phyloP scores from a whole-genome alignment of 495 filamentous ascomycete genomes.

The Hyphodiscus hymeniophilus region DNA sequence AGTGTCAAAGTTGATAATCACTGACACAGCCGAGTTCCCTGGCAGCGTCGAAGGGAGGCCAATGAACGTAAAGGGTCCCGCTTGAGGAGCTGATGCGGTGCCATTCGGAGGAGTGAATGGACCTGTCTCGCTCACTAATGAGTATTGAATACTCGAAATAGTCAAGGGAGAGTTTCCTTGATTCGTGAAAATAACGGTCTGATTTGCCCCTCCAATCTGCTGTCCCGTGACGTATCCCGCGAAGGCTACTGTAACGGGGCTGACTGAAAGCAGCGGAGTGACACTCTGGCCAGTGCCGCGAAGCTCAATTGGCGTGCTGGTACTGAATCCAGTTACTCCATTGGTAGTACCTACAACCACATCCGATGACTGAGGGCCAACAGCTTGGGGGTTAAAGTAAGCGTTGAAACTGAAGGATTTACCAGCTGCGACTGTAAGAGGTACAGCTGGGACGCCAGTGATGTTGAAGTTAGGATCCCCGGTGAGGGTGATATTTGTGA shows the following conservation, averaged over 20 bases:
- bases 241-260: slow-evolving; percentile 27
- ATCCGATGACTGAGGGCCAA: slow-evolving; percentile 23
- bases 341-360: too few species aligned
- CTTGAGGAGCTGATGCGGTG: too few species aligned
- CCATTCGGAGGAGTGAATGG: too few species aligned
- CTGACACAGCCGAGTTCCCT: too few species aligned
- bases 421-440: slow-evolving; percentile 22
- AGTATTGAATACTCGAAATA: slow-evolving; percentile 13
- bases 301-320: slow-evolving; percentile 24
- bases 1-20: too few species aligned
- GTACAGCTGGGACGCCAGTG: slow-evolving; percentile 25
- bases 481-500: slow-evolving; percentile 25
- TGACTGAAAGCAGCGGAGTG: slow-evolving; percentile 24
- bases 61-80: too few species aligned
- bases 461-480: slow-evolving; percentile 25
- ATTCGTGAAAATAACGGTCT: slow-evolving; percentile 28
- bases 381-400: slow-evolving; percentile 16
- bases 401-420: slow-evolving; percentile 29
- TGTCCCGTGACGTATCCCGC: slow-evolving; percentile 31
- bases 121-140: too few species aligned
- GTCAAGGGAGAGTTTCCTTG: slow-evolving; percentile 23
- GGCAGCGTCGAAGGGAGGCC: too few species aligned
- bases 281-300: slow-evolving; percentile 25
- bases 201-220: slow-evolving; percentile 15
- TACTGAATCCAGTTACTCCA: slow-evolving; percentile 25